Conservation (phyloP, 2,329 filamentous ascomycete genomes). For the Ceratocystis cacaofunesta region DNA sequence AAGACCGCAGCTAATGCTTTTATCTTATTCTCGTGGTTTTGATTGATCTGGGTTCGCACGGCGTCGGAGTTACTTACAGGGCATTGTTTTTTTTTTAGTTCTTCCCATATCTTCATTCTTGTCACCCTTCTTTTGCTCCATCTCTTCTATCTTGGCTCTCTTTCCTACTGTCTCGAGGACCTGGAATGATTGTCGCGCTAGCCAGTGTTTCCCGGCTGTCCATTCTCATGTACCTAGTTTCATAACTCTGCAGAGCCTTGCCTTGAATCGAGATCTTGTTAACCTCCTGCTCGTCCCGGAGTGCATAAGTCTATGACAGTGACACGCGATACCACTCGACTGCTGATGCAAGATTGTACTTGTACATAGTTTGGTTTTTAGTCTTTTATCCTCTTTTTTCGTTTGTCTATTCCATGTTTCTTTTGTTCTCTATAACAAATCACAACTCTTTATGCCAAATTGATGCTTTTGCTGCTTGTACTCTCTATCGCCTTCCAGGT, state of each 20-base stretch:
- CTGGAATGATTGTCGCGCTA: neutral
- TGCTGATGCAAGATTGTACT: neutral
- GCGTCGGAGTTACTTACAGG: slow-evolving; percentile 18
- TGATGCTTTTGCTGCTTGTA: neutral
- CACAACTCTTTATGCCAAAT: neutral
- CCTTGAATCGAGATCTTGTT: slow-evolving; percentile 1
- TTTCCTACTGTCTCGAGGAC: neutral
- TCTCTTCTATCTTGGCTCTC: slow-evolving; percentile 2
- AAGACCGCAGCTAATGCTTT: slow-evolving; percentile 15
- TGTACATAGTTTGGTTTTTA: slow-evolving; percentile 4
- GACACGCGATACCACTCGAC: neutral
- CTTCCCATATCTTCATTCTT: slow-evolving; percentile 9
- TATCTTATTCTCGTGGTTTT: slow-evolving; percentile 15
- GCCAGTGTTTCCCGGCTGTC: neutral
- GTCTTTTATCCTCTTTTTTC: neutral
- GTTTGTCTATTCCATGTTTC: slow-evolving; percentile 2
- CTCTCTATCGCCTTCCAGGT: neutral
- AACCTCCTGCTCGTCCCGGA: neutral
- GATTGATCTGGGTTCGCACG: slow-evolving; percentile 15
- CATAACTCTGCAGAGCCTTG: neutral
- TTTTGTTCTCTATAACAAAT: neutral
- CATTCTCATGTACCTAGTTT: neutral
- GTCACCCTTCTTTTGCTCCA: slow-evolving; percentile 8
- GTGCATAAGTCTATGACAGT: neutral
- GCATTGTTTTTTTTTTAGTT: slow-evolving; percentile 14